phyloP scores from a whole-genome alignment of 176 grass and related monocot species.

The Ampelocalamus luodianensis region DNA sequence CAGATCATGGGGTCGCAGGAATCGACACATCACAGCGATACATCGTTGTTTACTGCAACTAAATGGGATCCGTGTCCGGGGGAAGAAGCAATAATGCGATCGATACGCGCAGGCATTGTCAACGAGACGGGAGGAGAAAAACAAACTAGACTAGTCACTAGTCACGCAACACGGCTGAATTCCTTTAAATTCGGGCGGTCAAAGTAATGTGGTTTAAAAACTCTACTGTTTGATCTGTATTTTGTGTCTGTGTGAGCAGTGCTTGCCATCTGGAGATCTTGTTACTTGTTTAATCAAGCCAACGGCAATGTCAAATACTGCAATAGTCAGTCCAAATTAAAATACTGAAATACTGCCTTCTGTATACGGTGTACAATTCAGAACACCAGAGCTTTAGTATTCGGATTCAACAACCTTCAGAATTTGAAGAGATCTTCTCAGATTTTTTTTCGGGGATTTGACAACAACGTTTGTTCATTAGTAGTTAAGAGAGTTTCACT shows the following conservation, averaged over 20 bases:
- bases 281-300: not conserved
- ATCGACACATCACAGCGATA: not conserved
- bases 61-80: constrained; percentile 17
- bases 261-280: constrained; percentile 8
- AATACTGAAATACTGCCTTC: not conserved
- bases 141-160: not conserved
- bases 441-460: too few species aligned
- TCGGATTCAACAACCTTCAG: too few species aligned
- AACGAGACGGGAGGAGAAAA: not conserved
- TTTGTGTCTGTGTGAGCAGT: not conserved
- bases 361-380: not conserved
- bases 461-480: too few species aligned
- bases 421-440: too few species aligned
- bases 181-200: not conserved
- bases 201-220: not conserved
- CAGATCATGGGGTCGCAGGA: constrained; percentile 16
- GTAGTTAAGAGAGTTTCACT: not conserved
- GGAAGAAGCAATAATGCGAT: not conserved
- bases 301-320: constrained; percentile 32
- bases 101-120: not conserved
- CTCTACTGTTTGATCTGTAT: not conserved
- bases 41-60: not conserved
- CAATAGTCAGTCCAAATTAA: not conserved
- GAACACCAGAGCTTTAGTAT: not conserved
- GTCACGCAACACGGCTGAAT: not conserved